Conservation (phyloP, 1,139 yeast genomes). For the Geotrichum australiense region DNA sequence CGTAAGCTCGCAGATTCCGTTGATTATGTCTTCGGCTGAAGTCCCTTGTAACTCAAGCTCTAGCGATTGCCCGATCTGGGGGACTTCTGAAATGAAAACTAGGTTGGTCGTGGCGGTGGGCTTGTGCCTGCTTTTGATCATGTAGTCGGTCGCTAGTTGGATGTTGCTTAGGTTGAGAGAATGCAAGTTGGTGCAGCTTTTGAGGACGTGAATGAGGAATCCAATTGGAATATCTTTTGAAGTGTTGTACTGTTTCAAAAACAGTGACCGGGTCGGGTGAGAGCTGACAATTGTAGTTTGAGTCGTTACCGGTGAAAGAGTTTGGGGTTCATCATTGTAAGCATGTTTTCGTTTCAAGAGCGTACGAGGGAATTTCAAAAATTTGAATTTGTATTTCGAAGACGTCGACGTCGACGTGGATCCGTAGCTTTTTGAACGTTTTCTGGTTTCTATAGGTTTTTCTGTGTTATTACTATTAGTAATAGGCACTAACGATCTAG, state of each 20-base stretch:
- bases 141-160: conserved; percentile 30
- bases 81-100: conserved; percentile 29
- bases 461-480: too few species aligned
- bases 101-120: conserved; percentile 20
- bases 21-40: conserved; percentile 22
- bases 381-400: too few species aligned
- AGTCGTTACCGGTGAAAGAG: not conserved
- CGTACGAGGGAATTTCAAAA: too few species aligned
- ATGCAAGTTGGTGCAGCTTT: conserved; percentile 23
- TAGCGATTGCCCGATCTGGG: conserved; percentile 26
- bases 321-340: too few species aligned
- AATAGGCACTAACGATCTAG: too few species aligned
- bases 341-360: too few species aligned
- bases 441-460: too few species aligned
- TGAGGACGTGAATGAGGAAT: conserved; percentile 25
- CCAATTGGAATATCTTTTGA: conserved; percentile 29
- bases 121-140: conserved; percentile 18
- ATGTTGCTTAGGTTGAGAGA: conserved; percentile 24
- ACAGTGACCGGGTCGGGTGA: conserved; percentile 26
- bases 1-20: conserved; percentile 20
- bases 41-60: conserved; percentile 24
- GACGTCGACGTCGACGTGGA: too few species aligned
- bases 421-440: too few species aligned
- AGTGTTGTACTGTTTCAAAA: conserved; percentile 22
- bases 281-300: not conserved